Percentiles rank a stretch among this genome's conserved stretches.
Evolutionary conservation across 257 asterid genomes (phyloP).

Genomic region (Penstemon davidsonii): DNA sequence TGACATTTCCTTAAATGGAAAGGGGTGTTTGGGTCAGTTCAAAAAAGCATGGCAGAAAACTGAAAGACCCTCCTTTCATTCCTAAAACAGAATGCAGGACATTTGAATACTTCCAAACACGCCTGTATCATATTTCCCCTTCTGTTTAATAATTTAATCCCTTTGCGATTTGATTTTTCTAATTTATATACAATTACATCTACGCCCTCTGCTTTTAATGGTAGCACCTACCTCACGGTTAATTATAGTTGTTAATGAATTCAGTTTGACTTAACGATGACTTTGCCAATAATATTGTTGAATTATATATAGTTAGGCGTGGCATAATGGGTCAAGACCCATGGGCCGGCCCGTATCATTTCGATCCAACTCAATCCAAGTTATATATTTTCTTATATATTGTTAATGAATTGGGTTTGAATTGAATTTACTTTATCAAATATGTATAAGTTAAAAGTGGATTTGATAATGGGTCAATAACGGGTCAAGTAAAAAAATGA

Average conservation of each 20-base stretch:
- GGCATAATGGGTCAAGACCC: too few species aligned
- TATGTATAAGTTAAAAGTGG: too few species aligned
- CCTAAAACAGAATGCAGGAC: constrained; percentile 31
- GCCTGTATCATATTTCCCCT: constrained; percentile 30
- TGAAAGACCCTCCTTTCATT: constrained; percentile 40
- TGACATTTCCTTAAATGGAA: constrained; percentile 52
- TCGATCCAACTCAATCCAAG: too few species aligned
- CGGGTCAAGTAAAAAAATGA: too few species aligned
- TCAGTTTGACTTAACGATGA: too few species aligned
- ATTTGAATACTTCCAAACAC: constrained; percentile 34
- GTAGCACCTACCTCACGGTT: constrained; percentile 4
- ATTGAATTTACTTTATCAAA: too few species aligned
- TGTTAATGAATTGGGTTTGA: too few species aligned
- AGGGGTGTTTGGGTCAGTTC: constrained; percentile 36
- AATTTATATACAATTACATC: not conserved
- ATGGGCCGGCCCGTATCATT: too few species aligned
- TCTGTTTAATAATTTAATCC: not conserved
- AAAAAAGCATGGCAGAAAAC: constrained; percentile 38
- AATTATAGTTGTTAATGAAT: constrained; percentile 5
- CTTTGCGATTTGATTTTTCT: not conserved
- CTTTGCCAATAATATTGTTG: too few species aligned
- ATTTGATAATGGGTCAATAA: too few species aligned
- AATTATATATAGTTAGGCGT: too few species aligned
- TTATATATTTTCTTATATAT: too few species aligned
- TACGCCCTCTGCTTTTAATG: not conserved